These are phyloP conservation scores for Acaromyces ingoldii DNA, from an alignment of 1,284 basidiomycete species.

Conservation along the genomic window DNA sequence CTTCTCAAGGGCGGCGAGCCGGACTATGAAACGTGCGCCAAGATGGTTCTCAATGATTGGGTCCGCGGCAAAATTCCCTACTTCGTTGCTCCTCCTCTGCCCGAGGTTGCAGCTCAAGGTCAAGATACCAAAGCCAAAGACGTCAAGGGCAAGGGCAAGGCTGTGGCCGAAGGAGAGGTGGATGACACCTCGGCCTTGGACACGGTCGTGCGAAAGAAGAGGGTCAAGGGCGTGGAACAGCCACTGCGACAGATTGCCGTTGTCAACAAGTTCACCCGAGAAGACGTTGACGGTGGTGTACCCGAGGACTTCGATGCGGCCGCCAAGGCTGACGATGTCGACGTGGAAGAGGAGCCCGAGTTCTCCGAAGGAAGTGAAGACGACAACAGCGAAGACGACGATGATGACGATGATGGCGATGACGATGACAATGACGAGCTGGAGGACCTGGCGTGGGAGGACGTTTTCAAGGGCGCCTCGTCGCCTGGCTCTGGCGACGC, in stretches of 20 bases:
- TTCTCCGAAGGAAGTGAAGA: slow-evolving; percentile 24
- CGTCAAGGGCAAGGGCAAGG: slow-evolving; percentile 27
- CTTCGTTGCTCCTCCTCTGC: slow-evolving; percentile 65
- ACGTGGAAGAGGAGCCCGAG: slow-evolving; percentile 29
- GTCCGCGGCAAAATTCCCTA: slow-evolving; percentile 89
- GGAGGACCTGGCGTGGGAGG: slow-evolving; percentile 76
- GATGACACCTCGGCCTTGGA: slow-evolving; percentile 49
- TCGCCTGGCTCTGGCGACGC: slow-evolving; percentile 19
- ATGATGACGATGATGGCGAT: slow-evolving; percentile 33
- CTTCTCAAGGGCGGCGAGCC: slow-evolving; percentile 91
- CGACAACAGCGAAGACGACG: slow-evolving; percentile 13
- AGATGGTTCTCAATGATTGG: slow-evolving; percentile 96
- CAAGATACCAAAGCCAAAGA: slow-evolving; percentile 16
- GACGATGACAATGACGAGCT: slow-evolving; percentile 36
- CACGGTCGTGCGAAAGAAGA: slow-evolving; percentile 48
- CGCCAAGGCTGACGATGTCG: slow-evolving; percentile 38
- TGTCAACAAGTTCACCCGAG: slow-evolving; percentile 57
- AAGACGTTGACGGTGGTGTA: slow-evolving; percentile 44
- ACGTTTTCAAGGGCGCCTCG: slow-evolving; percentile 59
- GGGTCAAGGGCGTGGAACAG: slow-evolving; percentile 59
- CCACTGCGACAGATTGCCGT: slow-evolving; percentile 59
- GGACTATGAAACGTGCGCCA: slow-evolving; percentile 84
- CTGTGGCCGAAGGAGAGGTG: slow-evolving; percentile 10
- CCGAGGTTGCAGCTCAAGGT: slow-evolving; percentile 59
- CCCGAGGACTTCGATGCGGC: slow-evolving; percentile 48